phyloP scores from a whole-genome alignment of 768 basidiomycete species.

The Tricholoma sp. region DNA sequence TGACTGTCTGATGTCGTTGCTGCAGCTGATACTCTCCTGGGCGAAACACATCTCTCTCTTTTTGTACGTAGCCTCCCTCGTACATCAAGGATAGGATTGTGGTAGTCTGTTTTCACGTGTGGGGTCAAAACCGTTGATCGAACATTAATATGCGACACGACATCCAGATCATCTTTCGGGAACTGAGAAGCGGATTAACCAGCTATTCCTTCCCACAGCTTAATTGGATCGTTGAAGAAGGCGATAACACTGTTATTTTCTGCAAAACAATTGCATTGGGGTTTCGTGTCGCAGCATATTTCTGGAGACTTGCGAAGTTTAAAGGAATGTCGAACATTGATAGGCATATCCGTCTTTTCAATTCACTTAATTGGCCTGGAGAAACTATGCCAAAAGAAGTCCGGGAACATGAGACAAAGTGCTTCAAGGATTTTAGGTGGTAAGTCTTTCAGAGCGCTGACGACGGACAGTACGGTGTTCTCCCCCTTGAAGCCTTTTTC shows the following conservation, averaged over 20 bases:
- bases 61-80: no score
- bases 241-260: constrained; percentile 21
- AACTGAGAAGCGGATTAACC: constrained; percentile 11
- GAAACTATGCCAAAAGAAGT: neutral
- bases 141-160: constrained; percentile 15
- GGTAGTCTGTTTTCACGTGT: no score
- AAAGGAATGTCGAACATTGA: neutral
- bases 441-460: constrained; percentile 12
- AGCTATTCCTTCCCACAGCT: constrained; percentile 18
- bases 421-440: neutral
- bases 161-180: constrained; percentile 18
- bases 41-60: no score
- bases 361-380: neutral
- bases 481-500: neutral
- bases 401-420: neutral
- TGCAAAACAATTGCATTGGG: constrained; percentile 19
- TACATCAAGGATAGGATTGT: no score
- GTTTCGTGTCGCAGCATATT: constrained; percentile 15
- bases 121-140: no score
- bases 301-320: constrained; percentile 2
- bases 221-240: constrained; percentile 18
- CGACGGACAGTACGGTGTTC: constrained; percentile 2
- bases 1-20: no score
- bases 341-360: neutral
- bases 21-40: no score